Base-by-base conservation (phyloP, 164 flowering plant genomes). In the grape (Vitis vinifera) region DNA sequence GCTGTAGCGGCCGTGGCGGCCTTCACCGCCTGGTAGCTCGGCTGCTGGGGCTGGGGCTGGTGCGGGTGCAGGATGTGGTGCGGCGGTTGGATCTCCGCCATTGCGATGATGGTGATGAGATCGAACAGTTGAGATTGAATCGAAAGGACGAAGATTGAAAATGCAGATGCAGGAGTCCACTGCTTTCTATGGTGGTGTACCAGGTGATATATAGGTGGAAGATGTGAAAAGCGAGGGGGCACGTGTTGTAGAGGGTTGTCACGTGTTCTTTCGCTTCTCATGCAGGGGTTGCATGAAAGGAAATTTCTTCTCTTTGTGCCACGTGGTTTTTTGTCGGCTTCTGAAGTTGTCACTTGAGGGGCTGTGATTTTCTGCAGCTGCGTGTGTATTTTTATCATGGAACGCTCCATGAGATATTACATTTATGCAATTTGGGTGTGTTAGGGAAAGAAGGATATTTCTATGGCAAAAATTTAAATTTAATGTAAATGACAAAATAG, bases 1-100 rank as follows among this genome's bases (percentile, higher is more conserved):
- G 85, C 72, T 2, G 89, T 74, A 31, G 58, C 84, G 2, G 89
- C 89, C 0, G 86, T 80, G 2, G 79, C 84, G 8, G 80, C 83
- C 77, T 83, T 85, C 66, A 77, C 87, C 8, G 79, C 75, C 53
- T 80, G 85, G 73, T 70, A 58, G 7, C 44, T 2, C 44, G 44
- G 77, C 51, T 8, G 9, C 31, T 30, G 70, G 59, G 70, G 50
- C 47, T 59, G 67, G 4, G 78, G 72, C 9, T 57, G 76, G n/a
- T 51, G 65, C 31, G 31, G 71, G 4, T 70, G 71, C 44, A 37
- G 44, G 6, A 37, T 37, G 44, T 57, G 76, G 9, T 53, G 67
- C 49, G 57, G 59, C 16, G 23, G 57, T 8, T 59, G 71, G 4
- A 60, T 67, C 44, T 75, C 81, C 8, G 78, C 77, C 74, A 76